Conservation (phyloP, 2,329 filamentous ascomycete species). For the Pseudogymnoascus destructans region DNA sequence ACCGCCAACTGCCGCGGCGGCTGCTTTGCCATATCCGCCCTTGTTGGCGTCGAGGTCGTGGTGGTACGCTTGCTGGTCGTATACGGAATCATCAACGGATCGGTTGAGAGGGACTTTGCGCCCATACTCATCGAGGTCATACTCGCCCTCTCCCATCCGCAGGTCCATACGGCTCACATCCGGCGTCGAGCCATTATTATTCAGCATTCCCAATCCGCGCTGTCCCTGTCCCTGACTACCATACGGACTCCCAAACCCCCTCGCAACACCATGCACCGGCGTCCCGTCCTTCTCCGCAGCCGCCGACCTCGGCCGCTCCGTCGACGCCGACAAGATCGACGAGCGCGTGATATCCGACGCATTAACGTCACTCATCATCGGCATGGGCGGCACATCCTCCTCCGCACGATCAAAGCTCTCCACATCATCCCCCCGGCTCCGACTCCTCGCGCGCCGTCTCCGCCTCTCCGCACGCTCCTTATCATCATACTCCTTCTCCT, state of each 20-base stretch:
- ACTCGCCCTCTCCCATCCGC: conserved; percentile 21
- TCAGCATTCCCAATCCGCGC: conserved; percentile 51
- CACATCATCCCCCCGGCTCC: conserved; percentile 30
- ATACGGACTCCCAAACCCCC: conserved; percentile 46
- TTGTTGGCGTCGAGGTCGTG: conserved; percentile 23
- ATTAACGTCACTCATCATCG: conserved; percentile 73
- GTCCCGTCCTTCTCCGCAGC: conserved; percentile 41
- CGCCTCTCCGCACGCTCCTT: conserved; percentile 28
- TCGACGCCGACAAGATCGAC: conserved; percentile 73
- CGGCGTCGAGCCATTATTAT: conserved; percentile 35
- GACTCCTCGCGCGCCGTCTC: conserved; percentile 31
- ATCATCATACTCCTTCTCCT: conserved; percentile 26
- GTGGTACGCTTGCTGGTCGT: conserved; percentile 18
- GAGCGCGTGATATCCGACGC: conserved; percentile 78
- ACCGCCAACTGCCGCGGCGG: conserved; percentile 20
- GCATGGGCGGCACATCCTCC: conserved; percentile 59
- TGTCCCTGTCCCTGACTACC: conserved; percentile 50
- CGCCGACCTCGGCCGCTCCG: conserved; percentile 57
- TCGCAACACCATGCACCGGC: conserved; percentile 50
- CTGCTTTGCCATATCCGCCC: conserved; percentile 19
- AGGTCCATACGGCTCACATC: conserved; percentile 36
- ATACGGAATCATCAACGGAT: conserved; percentile 13
- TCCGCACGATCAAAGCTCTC: conserved; percentile 31
- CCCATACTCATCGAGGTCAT: conserved; percentile 26
- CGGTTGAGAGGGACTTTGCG: conserved; percentile 22